Base-by-base conservation (phyloP, 2,329 filamentous ascomycete genomes). In the Phyllosticta citribraziliensis region DNA sequence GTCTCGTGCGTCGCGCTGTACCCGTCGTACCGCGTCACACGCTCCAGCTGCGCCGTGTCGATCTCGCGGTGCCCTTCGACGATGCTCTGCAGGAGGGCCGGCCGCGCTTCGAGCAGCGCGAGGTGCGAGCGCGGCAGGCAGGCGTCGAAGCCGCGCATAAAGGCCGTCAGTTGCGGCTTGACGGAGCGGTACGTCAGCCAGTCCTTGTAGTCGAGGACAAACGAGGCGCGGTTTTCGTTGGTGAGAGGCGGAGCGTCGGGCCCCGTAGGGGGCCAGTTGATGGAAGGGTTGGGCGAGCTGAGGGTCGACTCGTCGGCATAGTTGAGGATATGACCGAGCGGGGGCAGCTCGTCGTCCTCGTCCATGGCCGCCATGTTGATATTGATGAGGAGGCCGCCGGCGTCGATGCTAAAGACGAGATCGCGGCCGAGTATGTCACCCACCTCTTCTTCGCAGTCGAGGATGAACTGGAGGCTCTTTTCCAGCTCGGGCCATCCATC, bases 401-500 rank as follows among this genome's bases (percentile, higher is more conserved):
- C 78, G 56, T 84, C 80, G 57, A 85, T 82, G 24, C 88, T 91
- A 72, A 96, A 97, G 67, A 91, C 89, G 70, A 96, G 97, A 0
- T 90, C 93, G 61, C 91, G 82, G 62, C 86, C 82, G 71, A 96
- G 95, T 1, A 95, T 73, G 65, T 96, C 91, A 63, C 87, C 88
- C 0, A 96, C 88, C 22, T 87, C 79, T 0, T 90, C 90, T 57
- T 94, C 88, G 90, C 90, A 97, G 53, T 88, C 82, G 1, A 93
- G 76, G 1, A 97, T 77, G 3, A 81, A 79, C 4, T 84, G 85
- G 17, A 99, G 79, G 0, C 91, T 88, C 66, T 81, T 90, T 1
- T 86, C 84, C 3, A 96, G 80, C 17, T 88, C 86, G 1, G 91
- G 89, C 93, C 93, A 97, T 3, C 90, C 91, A 67, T 97, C 92